These are phyloP conservation scores for Ogataea pini DNA, from an alignment of 805 yeast genomes.

Conservation along the genomic window DNA sequence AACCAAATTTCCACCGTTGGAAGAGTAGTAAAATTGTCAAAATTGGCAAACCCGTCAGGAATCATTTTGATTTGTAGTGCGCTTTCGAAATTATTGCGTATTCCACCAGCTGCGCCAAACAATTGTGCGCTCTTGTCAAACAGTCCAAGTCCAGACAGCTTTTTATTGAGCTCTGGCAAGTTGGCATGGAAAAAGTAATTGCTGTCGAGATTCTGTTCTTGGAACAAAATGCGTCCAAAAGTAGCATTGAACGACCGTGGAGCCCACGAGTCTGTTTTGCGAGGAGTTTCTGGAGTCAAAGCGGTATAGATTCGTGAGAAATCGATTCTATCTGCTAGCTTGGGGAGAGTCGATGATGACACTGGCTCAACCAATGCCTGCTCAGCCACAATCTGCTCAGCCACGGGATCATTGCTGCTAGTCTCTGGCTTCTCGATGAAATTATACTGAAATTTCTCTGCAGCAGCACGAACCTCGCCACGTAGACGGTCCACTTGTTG, in stretches of 20 bases:
- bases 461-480: constrained; percentile 24
- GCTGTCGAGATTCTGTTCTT: constrained; percentile 11
- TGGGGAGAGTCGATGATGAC: not conserved
- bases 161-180: constrained; percentile 28
- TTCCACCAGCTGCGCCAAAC: constrained; percentile 35
- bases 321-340: constrained; percentile 5
- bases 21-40: constrained; percentile 23
- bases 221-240: constrained; percentile 31
- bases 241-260: constrained; percentile 31
- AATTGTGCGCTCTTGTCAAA: constrained; percentile 26
- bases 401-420: too few species aligned
- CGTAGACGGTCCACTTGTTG: constrained; percentile 23
- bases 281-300: constrained; percentile 12
- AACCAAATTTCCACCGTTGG: constrained; percentile 38
- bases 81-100: constrained; percentile 30
- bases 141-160: constrained; percentile 25
- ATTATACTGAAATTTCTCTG: constrained; percentile 32
- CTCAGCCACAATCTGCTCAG: not conserved
- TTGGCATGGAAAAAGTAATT: constrained; percentile 29
- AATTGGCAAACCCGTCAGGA: constrained; percentile 34
- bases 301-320: constrained; percentile 9
- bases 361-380: too few species aligned
- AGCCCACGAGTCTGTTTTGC: constrained; percentile 18
- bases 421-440: constrained; percentile 22
- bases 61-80: constrained; percentile 33